Percentiles rank a stretch among this genome's conserved stretches.
Conservation (phyloP, 2,329 filamentous ascomycete species). For the Verruconis gallopava region DNA sequence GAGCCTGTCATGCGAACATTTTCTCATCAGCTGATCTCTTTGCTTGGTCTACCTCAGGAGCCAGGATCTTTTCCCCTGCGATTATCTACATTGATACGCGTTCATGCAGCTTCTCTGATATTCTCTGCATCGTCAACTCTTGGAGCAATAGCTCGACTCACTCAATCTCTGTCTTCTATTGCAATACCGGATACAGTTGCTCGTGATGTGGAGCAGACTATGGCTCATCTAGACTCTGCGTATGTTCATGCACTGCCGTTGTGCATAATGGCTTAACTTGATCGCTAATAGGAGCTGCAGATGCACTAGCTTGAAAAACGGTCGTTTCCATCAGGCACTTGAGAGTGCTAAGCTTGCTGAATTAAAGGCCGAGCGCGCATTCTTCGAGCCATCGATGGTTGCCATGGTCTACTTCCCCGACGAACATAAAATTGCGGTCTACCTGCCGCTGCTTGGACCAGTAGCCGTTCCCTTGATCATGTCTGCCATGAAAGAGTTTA, state of each 20-base stretch:
- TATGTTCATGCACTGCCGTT: constrained; percentile 58
- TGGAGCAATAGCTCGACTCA: constrained; percentile 80
- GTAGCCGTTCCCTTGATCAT: constrained; percentile 82
- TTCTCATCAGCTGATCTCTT: constrained; percentile 74
- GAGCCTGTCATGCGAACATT: constrained; percentile 78
- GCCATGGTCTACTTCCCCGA: constrained; percentile 97
- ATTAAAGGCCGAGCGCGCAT: constrained; percentile 78
- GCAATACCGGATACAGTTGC: constrained; percentile 81
- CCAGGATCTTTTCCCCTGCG: constrained; percentile 70
- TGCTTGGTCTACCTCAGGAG: constrained; percentile 71
- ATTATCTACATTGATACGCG: constrained; percentile 71
- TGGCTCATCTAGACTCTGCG: constrained; percentile 62
- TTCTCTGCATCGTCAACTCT: constrained; percentile 86
- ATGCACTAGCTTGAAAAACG: constrained; percentile 54
- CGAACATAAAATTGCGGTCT: constrained; percentile 95
- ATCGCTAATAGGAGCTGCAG: too few species aligned
- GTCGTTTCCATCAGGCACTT: constrained; percentile 52
- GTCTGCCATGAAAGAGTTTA: constrained; percentile 60
- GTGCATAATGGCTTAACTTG: too few species aligned
- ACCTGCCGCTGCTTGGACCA: constrained; percentile 79
- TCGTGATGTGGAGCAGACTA: constrained; percentile 67
- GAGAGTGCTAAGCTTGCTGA: constrained; percentile 75
- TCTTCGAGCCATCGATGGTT: constrained; percentile 99
- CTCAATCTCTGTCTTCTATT: constrained; percentile 72
- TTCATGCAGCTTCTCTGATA: constrained; percentile 72